Evolutionary conservation across 2,329 filamentous ascomycete species (phyloP).

Genomic region (Aspergillus awamori): DNA sequence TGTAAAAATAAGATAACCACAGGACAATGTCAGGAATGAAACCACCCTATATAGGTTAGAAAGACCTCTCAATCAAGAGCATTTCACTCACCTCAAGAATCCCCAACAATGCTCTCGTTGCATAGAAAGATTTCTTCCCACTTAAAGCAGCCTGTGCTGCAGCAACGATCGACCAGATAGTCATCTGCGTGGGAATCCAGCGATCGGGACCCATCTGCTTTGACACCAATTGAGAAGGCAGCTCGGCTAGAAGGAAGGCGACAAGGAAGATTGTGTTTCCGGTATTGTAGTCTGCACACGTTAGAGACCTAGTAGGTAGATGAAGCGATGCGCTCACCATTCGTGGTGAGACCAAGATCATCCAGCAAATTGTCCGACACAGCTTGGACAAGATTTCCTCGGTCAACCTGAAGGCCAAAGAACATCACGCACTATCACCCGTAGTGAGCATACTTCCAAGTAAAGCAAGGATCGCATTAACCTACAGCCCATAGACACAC

Average conservation of each 20-base stretch:
- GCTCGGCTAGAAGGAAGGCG: conserved; percentile 56
- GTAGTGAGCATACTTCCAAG: neutral
- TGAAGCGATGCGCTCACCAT: conserved; percentile 39
- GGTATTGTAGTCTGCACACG: conserved; percentile 54
- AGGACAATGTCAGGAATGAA: conserved; percentile 63
- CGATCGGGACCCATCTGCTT: conserved; percentile 59
- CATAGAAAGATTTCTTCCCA: conserved; percentile 44
- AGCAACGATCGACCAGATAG: conserved; percentile 55
- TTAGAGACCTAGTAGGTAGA: conserved; percentile 29
- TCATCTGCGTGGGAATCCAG: conserved; percentile 60
- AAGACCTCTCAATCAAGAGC: neutral
- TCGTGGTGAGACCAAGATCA: conserved; percentile 36
- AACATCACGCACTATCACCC: conserved; percentile 56
- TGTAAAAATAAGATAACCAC: conserved; percentile 74
- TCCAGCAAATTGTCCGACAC: conserved; percentile 60
- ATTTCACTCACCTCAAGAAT: conserved; percentile 34
- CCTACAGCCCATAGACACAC: conserved; percentile 30
- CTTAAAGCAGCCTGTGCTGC: conserved; percentile 49
- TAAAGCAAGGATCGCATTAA: conserved; percentile 10
- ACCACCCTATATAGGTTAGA: conserved; percentile 45
- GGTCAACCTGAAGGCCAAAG: conserved; percentile 61
- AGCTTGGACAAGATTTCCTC: conserved; percentile 61
- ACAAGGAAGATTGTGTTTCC: conserved; percentile 61
- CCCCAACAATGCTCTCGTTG: conserved; percentile 47
- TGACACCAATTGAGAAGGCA: conserved; percentile 61